A percentile compares a stretch with the other conserved stretches of the same genome.
Conservation (phyloP, 805 yeast species). For the Nakazawaea ishiwadae region DNA sequence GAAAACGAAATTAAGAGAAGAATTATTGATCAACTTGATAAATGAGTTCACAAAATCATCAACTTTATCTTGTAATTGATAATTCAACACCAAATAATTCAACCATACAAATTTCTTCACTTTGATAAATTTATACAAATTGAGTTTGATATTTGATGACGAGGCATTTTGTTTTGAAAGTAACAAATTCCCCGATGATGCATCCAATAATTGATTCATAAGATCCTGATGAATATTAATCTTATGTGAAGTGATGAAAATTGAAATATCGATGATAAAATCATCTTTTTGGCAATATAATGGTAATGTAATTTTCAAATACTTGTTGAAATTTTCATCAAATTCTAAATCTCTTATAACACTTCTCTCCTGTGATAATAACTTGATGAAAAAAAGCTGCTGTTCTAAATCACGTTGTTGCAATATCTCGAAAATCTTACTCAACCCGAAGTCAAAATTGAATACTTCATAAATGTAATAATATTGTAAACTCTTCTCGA, state of each 20-base stretch:
- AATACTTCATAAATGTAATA: conserved; percentile 9
- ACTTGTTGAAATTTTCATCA: conserved; percentile 4
- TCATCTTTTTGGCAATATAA: neutral
- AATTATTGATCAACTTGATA: conserved; percentile 5
- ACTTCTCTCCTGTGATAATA: conserved; percentile 2
- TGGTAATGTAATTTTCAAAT: neutral
- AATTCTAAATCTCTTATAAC: conserved; percentile 4
- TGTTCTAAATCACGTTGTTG: neutral
- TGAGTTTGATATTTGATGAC: neutral
- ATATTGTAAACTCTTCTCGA: conserved; percentile 2
- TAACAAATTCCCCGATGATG: neutral
- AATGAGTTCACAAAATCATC: conserved; percentile 9
- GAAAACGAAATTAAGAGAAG: conserved; percentile 5
- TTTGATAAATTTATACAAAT: conserved; percentile 2
- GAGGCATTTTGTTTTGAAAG: neutral
- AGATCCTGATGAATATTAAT: conserved; percentile 2
- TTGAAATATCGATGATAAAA: conserved; percentile 1
- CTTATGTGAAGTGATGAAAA: neutral
- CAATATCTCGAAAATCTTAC: conserved; percentile 3
- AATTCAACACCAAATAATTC: conserved; percentile 6
- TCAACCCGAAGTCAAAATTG: conserved; percentile 9
- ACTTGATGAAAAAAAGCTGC: conserved; percentile 2
- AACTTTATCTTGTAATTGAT: conserved; percentile 2
- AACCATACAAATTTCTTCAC: conserved; percentile 11
- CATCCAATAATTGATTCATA: conserved; percentile 3